Conservation (phyloP, 345 rosid species). For the Salix arbutifolia region DNA sequence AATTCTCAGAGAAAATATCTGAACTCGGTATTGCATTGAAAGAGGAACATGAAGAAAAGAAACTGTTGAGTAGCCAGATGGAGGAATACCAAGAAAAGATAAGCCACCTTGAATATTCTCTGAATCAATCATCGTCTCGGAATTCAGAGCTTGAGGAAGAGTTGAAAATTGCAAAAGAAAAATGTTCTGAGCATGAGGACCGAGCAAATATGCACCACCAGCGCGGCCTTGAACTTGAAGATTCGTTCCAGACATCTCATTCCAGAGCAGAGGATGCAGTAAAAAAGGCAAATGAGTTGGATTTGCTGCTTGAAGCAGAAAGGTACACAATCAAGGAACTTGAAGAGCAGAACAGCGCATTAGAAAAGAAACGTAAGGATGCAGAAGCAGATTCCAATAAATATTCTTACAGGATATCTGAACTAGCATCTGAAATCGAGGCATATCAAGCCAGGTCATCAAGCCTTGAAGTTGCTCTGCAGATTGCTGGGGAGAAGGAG, state of each 20-base stretch:
- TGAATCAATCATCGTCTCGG: conserved; percentile 40
- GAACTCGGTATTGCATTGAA: conserved; percentile 46
- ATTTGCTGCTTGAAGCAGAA: conserved; percentile 86
- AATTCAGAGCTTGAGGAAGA: conserved; percentile 58
- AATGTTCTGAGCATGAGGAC: conserved; percentile 66
- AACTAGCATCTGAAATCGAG: conserved; percentile 68
- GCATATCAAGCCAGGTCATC: conserved; percentile 60
- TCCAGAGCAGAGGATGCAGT: conserved; percentile 46
- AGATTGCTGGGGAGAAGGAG: conserved; percentile 59
- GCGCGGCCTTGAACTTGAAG: conserved; percentile 29
- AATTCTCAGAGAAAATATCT: conserved; percentile 48
- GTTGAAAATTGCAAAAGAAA: conserved; percentile 45
- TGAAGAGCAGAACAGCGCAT: conserved; percentile 61
- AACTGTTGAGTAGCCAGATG: conserved; percentile 36
- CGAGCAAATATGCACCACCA: conserved; percentile 25
- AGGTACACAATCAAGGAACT: conserved; percentile 87
- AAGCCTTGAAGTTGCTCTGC: conserved; percentile 67
- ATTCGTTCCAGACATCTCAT: conserved; percentile 26
- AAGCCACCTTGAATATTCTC: conserved; percentile 49
- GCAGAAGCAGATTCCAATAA: conserved; percentile 61
- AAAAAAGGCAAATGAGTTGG: conserved; percentile 69
- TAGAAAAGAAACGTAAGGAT: conserved; percentile 64
- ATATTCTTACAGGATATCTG: conserved; percentile 46
- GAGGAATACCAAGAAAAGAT: conserved; percentile 52
- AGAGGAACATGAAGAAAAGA: conserved; percentile 60